Base-by-base conservation (phyloP, 2,329 filamentous ascomycete species). In the Paracamarosporium sp. region DNA sequence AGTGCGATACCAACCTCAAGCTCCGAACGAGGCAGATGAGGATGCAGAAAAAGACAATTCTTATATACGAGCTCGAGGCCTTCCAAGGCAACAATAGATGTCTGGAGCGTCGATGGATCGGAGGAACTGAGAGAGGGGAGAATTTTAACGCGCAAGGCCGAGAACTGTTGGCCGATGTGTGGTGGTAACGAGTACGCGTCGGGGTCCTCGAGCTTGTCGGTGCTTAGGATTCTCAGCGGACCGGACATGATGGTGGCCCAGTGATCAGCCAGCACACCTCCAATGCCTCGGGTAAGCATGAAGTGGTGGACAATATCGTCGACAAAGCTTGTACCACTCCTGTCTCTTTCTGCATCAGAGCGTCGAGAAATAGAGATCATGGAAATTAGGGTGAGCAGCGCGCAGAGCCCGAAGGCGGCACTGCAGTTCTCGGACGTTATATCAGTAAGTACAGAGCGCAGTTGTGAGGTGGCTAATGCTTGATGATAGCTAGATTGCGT, bases 221-320 rank as follows among this genome's bases (percentile, higher is more conserved):
- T 54, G 13, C 51, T 54, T 22, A 54, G 35, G 3, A 54, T 38
- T 4, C 30, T 46, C 0, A 54, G 31, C 7, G 51, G 51, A 5
- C 51, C 51, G 1, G 28, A 6, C 22, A 54, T 1, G 22, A 54
- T 46, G 5, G 33, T 54, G n/a, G 15, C 30, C 51, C 51, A 54
- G 30, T 54, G 51, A 11, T 54, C 40, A 24, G 25, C 40, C 30
- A 54, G 41, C 4, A 54, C 51, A 3, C 41, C 51, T 3, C 51
- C 51, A 30, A 54, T 54, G 8, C 51, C 51, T n/a, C 51, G 51
- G 33, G 51, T 54, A 17, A 54, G 51, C 51, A 54, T 54, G 41
- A 54, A 54, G 35, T 54, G 51, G 22, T 54, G 51, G 1, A 54
- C 51, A 7, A 38, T 54, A 15, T 54, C 51, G 22, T 54, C 41